These are phyloP conservation scores for Aureobasidium uvarum DNA, from an alignment of 2,329 filamentous ascomycete species.

Conservation along the genomic window DNA sequence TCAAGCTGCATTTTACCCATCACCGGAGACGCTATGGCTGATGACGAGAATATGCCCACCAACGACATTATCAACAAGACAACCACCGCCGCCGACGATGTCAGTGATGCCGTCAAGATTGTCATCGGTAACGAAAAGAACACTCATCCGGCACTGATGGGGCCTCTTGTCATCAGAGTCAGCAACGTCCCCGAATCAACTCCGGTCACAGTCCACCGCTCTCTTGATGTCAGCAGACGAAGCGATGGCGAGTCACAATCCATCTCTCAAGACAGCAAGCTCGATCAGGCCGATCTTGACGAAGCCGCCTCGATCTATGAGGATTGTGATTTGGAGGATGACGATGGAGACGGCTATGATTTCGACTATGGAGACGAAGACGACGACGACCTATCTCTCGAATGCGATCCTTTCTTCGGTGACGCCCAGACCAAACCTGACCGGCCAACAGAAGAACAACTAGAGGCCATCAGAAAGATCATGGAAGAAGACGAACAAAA, in stretches of 20 bases:
- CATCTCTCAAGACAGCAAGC: not conserved
- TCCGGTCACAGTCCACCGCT: not conserved
- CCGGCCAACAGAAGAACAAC: not conserved
- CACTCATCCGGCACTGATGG: not conserved
- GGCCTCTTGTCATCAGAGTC: not conserved
- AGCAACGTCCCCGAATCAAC: not conserved
- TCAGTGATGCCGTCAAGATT: not conserved
- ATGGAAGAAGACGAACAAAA: not conserved
- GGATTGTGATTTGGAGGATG: not conserved
- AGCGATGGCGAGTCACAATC: not conserved
- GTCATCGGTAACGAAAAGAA: too few species aligned
- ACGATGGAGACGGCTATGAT: not conserved
- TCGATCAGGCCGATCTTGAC: not conserved
- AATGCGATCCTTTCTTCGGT: conserved; percentile 7
- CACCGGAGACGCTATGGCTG: not conserved
- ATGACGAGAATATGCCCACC: not conserved
- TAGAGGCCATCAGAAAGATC: not conserved
- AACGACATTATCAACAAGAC: not conserved
- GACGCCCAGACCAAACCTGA: not conserved
- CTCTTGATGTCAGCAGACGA: not conserved
- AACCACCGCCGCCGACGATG: not conserved
- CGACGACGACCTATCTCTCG: not conserved
- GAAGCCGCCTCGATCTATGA: not conserved
- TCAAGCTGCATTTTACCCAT: too few species aligned
- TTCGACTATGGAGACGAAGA: not conserved